phyloP scores from a whole-genome alignment of 129 eudicot genomes.

The Calendula officinalis region DNA sequence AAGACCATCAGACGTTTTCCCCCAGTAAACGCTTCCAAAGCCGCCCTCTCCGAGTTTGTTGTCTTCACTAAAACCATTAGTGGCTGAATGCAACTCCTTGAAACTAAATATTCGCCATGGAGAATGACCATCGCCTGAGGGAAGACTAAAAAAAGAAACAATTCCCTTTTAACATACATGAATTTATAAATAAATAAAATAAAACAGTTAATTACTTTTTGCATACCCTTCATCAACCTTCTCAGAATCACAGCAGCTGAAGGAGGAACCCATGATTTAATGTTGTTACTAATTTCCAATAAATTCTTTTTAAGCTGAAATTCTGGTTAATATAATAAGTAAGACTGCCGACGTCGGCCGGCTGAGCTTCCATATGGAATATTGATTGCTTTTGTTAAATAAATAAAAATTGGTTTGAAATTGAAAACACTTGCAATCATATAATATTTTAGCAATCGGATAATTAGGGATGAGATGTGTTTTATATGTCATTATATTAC shows the following conservation, averaged over 20 bases:
- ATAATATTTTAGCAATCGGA: background rate
- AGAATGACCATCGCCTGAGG: slow-evolving; percentile 30
- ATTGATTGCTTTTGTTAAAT: slow-evolving; percentile 2
- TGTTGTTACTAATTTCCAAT: slow-evolving; percentile 12
- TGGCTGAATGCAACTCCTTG: slow-evolving; percentile 71
- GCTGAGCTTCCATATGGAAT: slow-evolving; percentile 34
- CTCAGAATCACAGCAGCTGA: slow-evolving; percentile 56
- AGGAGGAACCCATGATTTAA: slow-evolving; percentile 53
- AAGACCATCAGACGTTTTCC: slow-evolving; percentile 80
- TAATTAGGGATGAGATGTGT: background rate
- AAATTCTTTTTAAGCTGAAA: slow-evolving; percentile 22
- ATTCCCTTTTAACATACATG: background rate
- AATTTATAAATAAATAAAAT: background rate
- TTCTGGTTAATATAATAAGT: slow-evolving; percentile 18
- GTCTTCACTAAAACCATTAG: slow-evolving; percentile 76
- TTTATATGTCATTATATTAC: background rate
- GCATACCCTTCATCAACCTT: slow-evolving; percentile 71
- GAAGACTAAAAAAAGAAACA: slow-evolving; percentile 27
- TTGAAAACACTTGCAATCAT: background rate
- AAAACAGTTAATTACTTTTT: background rate
- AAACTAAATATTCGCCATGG: slow-evolving; percentile 71
- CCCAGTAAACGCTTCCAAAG: slow-evolving; percentile 86
- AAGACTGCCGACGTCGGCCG: slow-evolving; percentile 63
- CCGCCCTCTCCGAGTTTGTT: slow-evolving; percentile 91
- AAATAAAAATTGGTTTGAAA: slow-evolving; percentile 1